A percentile compares a stretch with the other conserved stretches of the same genome.
Evolutionary conservation across 148 eudicot species (phyloP).

Genomic region (Cornus controversa): DNA sequence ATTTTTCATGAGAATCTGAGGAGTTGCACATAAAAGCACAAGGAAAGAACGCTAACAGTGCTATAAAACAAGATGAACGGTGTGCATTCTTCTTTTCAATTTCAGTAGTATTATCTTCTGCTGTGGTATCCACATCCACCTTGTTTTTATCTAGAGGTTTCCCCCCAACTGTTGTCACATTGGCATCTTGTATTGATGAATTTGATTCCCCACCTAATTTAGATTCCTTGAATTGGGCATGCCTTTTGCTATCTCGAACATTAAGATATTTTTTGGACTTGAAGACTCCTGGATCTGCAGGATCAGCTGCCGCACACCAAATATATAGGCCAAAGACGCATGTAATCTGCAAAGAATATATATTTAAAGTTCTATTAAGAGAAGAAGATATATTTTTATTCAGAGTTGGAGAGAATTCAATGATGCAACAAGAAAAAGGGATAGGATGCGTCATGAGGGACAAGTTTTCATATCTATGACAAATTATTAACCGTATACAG

Average conservation of each 20-base stretch:
- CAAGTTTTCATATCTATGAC: neutral
- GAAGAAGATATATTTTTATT: neutral
- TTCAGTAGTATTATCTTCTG: slow-evolving; percentile 42
- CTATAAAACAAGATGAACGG: slow-evolving; percentile 40
- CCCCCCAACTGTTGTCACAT: slow-evolving; percentile 38
- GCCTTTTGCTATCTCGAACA: slow-evolving; percentile 36
- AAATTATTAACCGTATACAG: neutral
- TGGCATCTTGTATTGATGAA: slow-evolving; percentile 52
- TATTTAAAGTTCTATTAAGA: neutral
- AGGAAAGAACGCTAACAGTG: slow-evolving; percentile 55
- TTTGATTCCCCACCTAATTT: slow-evolving; percentile 57
- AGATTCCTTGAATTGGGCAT: slow-evolving; percentile 35
- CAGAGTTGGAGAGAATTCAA: no score
- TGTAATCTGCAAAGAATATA: slow-evolving; percentile 47
- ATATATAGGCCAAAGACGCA: slow-evolving; percentile 75
- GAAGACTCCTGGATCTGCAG: slow-evolving; percentile 89
- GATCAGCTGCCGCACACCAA: slow-evolving; percentile 99
- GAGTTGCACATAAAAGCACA: slow-evolving; percentile 66
- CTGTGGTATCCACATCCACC: slow-evolving; percentile 31
- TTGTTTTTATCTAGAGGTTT: slow-evolving; percentile 39
- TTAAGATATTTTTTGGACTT: slow-evolving; percentile 85
- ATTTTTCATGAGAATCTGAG: slow-evolving; percentile 51
- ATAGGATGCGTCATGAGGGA: neutral
- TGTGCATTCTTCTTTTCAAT: slow-evolving; percentile 31
- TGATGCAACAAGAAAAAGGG: neutral